These are phyloP conservation scores for Cutaneotrichosporon mucoides DNA, from an alignment of 1,284 basidiomycete species.

Conservation along the genomic window DNA sequence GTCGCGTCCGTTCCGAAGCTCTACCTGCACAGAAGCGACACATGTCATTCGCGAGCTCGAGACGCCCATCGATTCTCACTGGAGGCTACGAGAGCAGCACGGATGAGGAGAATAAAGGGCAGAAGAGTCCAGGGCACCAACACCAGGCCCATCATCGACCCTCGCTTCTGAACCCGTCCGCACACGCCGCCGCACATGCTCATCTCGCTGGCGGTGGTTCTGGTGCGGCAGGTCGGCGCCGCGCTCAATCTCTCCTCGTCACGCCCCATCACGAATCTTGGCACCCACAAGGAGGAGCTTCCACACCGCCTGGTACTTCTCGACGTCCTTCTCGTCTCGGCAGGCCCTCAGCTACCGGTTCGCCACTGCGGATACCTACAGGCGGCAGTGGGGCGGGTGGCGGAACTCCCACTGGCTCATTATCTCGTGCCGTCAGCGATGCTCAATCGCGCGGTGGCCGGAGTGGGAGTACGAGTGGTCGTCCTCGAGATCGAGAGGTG, in stretches of 20 bases:
- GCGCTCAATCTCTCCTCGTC: conserved; percentile 25
- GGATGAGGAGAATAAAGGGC: conserved; percentile 15
- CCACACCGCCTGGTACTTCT: neutral
- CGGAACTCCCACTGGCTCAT: neutral
- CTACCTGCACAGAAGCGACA: conserved; percentile 1
- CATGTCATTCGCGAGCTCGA: conserved; percentile 7
- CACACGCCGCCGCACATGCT: neutral
- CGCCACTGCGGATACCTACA: conserved; percentile 3
- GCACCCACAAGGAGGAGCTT: neutral
- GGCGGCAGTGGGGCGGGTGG: neutral
- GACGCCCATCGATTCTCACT: conserved; percentile 25
- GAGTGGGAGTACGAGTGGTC: neutral
- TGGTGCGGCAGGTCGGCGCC: conserved; percentile 15
- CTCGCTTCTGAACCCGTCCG: neutral
- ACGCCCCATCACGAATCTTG: conserved; percentile 4
- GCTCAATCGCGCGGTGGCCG: neutral
- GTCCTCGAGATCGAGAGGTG: neutral
- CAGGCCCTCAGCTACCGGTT: neutral
- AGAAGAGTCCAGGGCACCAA: neutral
- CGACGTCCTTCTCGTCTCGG: conserved; percentile 8
- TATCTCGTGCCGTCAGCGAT: neutral
- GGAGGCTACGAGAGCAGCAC: conserved; percentile 41
- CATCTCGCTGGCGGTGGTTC: neutral
- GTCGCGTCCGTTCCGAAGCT: conserved; percentile 11
- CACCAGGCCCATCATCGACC: neutral